Conservation (phyloP, 345 rosid species). For the Aquilaria malaccensis region DNA sequence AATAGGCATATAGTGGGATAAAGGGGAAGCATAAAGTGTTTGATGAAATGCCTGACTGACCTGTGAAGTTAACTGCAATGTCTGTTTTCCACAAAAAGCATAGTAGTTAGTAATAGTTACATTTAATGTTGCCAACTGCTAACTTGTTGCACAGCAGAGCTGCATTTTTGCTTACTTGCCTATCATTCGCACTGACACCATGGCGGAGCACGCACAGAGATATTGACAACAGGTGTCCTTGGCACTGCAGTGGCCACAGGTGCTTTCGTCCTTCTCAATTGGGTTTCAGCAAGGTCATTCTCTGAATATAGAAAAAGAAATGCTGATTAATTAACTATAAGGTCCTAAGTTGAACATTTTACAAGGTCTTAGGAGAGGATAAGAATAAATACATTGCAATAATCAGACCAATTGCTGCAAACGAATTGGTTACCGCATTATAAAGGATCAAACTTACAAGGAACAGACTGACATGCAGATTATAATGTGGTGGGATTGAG, state of each 20-base stretch:
- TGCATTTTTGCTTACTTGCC: conserved; percentile 40
- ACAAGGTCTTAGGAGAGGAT: too few species aligned
- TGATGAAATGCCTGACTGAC: conserved; percentile 68
- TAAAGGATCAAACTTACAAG: too few species aligned
- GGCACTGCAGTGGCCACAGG: background rate
- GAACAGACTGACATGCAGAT: too few species aligned
- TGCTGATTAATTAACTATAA: too few species aligned
- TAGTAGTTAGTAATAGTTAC: background rate
- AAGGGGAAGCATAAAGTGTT: conserved; percentile 22
- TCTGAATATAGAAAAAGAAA: too few species aligned
- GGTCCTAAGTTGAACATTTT: too few species aligned
- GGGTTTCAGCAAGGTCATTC: too few species aligned
- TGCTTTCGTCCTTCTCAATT: background rate
- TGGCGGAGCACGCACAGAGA: conserved; percentile 15
- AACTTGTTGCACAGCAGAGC: background rate
- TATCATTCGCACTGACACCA: conserved; percentile 73
- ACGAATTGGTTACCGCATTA: too few species aligned
- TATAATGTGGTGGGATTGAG: too few species aligned
- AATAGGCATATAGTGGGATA: conserved; percentile 2
- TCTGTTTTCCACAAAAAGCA: conserved; percentile 37
- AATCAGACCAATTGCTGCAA: too few species aligned
- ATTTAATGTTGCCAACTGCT: conserved; percentile 1
- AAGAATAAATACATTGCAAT: too few species aligned
- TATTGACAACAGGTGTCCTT: background rate
- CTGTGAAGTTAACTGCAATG: conserved; percentile 93